phyloP scores from a whole-genome alignment of 176 grass and related monocot genomes.

The Carex scoparia region DNA sequence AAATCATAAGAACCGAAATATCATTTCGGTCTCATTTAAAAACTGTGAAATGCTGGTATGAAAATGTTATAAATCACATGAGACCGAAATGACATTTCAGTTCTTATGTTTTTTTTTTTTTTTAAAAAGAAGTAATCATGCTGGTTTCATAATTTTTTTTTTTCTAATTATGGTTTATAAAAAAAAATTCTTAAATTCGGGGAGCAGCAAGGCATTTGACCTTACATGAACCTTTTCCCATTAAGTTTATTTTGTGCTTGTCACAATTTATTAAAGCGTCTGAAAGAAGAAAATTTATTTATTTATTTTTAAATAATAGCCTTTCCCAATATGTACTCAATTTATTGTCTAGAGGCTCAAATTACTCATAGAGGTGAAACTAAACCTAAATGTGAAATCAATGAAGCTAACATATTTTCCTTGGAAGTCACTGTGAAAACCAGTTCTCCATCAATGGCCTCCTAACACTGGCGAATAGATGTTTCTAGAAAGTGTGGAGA shows the following conservation, averaged over 20 bases:
- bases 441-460: neutral
- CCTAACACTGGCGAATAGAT: conserved; percentile 1
- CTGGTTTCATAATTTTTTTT: too few species aligned
- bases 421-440: neutral
- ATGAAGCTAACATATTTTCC: conserved; percentile 14
- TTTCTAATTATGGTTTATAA: too few species aligned
- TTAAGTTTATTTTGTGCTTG: neutral
- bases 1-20: too few species aligned
- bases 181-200: neutral
- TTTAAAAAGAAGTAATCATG: too few species aligned
- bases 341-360: neutral
- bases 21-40: too few species aligned
- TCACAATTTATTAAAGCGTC: neutral
- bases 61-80: too few species aligned
- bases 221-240: neutral
- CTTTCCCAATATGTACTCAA: neutral
- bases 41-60: too few species aligned
- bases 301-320: neutral
- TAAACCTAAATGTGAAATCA: conserved; percentile 14
- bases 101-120: too few species aligned
- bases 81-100: too few species aligned
- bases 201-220: neutral
- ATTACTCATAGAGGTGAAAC: neutral
- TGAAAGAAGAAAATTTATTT: neutral
- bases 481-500: conserved; percentile 9